Base-by-base conservation (phyloP, 768 basidiomycete species). In the Lactarius psammicola region DNA sequence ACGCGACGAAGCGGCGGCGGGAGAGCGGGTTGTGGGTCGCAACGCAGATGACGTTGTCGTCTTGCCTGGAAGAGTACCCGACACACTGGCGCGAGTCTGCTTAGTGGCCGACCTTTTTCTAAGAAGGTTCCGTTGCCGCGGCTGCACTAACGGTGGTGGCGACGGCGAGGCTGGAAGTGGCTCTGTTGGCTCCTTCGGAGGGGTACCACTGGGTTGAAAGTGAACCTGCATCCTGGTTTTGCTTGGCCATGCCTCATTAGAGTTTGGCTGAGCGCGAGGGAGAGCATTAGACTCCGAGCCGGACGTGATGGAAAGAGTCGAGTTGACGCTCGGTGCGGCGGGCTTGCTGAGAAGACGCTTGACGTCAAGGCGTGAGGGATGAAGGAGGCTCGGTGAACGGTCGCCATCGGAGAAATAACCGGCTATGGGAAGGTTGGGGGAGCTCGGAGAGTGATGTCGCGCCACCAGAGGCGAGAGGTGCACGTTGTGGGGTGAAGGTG, bases 261-360 rank as follows among this genome's bases (percentile, higher is more conserved):
- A 33, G 30, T 36, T 58, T 18, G 13, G 33, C 4, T 54, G 23
- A 36, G 56, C 28, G 42, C 56, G 61, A 28, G 56, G 38, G 23
- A 18, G 1, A 34, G 40, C 13, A 34, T 65, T 64, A 13, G 64
- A 61, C 34, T 69, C 69, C 4, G 69, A 60, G 55, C 66, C 69
- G 23, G 69, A 70, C n/a, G 69, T 53, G 34, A 65, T 62, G 53
- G 69, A 70, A 55, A 63, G 46, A n/a, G 42, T 63, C 1, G 69
- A 70, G 40, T 59, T 61, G 55, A 65, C 59, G 33, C 68, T 63
- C 10, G 68, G 64, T 26, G 64, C 68, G 1, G 69, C 69, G 3
- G 69, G 69, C 49, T 70, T 70, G 61, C 68, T 69, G 28, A 70
- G 69, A 4, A 70, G 59, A 53, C 69, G 68, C 51, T 70, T 70